A percentile compares a stretch with the other conserved stretches of the same genome.
These are phyloP conservation scores for Ambispora gerdemannii DNA, from an alignment of 192 early-diverging fungal genomes.

Conservation along the genomic window DNA sequence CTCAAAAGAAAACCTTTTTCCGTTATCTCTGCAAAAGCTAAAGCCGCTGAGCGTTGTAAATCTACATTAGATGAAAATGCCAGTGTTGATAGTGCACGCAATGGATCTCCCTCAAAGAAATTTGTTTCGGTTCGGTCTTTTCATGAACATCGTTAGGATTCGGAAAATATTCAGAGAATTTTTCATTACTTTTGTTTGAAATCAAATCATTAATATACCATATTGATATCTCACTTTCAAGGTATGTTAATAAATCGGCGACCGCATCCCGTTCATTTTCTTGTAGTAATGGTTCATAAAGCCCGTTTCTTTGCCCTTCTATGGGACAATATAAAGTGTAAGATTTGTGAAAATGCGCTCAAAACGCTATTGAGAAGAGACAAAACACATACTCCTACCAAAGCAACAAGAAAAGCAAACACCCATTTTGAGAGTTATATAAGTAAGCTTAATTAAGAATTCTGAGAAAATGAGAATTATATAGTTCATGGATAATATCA, in stretches of 20 bases:
- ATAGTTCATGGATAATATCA: too few species aligned
- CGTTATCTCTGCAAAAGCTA: conserved; percentile 88
- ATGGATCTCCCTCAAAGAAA: conserved; percentile 80
- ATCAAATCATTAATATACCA: background rate
- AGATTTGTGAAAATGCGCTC: background rate
- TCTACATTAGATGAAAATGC: conserved; percentile 83
- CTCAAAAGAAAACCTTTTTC: conserved; percentile 60
- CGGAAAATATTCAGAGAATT: conserved; percentile 4
- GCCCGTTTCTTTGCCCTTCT: conserved; percentile 35
- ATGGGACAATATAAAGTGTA: background rate
- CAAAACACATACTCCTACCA: conserved; percentile 11
- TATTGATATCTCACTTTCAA: conserved; percentile 55
- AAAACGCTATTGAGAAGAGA: background rate
- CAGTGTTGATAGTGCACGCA: conserved; percentile 76
- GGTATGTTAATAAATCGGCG: conserved; percentile 60
- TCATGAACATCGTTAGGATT: background rate
- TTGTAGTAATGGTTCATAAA: conserved; percentile 64
- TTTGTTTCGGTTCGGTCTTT: conserved; percentile 74
- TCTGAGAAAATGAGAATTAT: too few species aligned
- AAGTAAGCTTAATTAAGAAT: too few species aligned
- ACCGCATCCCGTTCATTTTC: conserved; percentile 71
- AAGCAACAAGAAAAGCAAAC: conserved; percentile 25
- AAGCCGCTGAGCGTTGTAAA: conserved; percentile 79
- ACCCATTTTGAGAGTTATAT: conserved; percentile 22
- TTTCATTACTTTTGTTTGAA: background rate